A percentile compares a stretch with the other conserved stretches of the same genome.
These are phyloP conservation scores for Aspergillus sp. DNA, from an alignment of 2,329 filamentous ascomycete genomes.

Conservation along the genomic window DNA sequence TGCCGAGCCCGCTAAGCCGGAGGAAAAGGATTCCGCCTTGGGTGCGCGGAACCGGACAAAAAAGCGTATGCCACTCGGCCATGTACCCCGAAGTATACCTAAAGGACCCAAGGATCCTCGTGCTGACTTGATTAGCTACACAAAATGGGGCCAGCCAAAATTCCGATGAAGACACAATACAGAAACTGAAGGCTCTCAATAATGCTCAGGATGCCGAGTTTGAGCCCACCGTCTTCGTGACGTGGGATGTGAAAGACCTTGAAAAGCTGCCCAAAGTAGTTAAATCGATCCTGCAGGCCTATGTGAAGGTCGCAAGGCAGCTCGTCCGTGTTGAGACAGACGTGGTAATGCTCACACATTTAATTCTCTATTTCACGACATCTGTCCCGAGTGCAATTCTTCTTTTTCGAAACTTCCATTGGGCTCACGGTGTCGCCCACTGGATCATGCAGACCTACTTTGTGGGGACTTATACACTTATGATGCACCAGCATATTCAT, in stretches of 20 bases:
- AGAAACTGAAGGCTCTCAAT: constrained; percentile 51
- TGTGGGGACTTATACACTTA: constrained; percentile 71
- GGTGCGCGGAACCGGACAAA: background rate
- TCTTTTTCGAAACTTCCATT: constrained; percentile 67
- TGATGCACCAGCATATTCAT: constrained; percentile 86
- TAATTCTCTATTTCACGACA: constrained; percentile 69
- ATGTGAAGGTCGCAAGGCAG: constrained; percentile 55
- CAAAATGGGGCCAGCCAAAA: background rate
- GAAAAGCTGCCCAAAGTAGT: constrained; percentile 41
- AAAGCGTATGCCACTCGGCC: background rate
- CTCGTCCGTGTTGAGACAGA: constrained; percentile 68
- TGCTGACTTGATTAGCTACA: constrained; percentile 12
- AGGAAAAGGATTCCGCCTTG: background rate
- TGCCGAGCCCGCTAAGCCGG: constrained; percentile 9
- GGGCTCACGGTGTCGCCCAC: constrained; percentile 66
- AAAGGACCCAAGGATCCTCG: background rate
- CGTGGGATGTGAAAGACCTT: constrained; percentile 52
- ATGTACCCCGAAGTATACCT: background rate
- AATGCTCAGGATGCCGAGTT: constrained; percentile 50
- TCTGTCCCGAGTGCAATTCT: constrained; percentile 67
- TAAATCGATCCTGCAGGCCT: constrained; percentile 58
- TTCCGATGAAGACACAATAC: constrained; percentile 31
- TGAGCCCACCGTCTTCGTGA: constrained; percentile 56
- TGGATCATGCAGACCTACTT: constrained; percentile 66
- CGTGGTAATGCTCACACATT: constrained; percentile 75